Evolutionary conservation across 108 stramenopile genomes (phyloP), one percentile per base, ranked within the genome.

Genomic region (Skeletonema marinoi): DNA sequence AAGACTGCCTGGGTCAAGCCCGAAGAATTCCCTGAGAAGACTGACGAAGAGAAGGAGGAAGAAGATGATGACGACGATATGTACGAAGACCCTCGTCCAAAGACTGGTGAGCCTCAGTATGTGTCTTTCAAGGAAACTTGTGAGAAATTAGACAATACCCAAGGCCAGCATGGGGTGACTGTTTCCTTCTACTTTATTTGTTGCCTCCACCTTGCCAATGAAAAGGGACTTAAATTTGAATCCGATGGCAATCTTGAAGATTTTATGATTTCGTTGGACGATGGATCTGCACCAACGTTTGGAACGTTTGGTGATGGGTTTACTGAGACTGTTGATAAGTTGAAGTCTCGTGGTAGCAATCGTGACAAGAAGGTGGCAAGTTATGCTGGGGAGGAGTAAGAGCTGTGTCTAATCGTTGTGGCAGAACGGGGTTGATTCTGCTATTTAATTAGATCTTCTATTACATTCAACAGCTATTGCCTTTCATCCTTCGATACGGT

Each of bases 131-230:
- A 91, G 66, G 82, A 92, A 14, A 91, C 92, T 29, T 88, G 94
- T 32, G 80, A 89, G 17, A 89, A 89, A 39, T 81, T 96, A 85
- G 90, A 90, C 69, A 51, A 60, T 9, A 70, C 70, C 6, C 87
- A 96, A 78, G 83, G 86, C 48, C 96, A 98, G 74, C 50, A 78
- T 60, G 96, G 96, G 66, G 99, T 94, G 4, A 96, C 97, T 9
- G 75, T 98, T 19, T 94, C 98, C 3, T 98, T 97, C 85, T 99
- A 98, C 85, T 99, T 99, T 64, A 98, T 98, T 70, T 97, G 97
- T 69, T 78, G 98, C 41, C 79, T 99, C 21, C 99, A 99, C 74
- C 85, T 99, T 54, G 97, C 97, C 38, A 99, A 99, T 73, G 99
- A 99, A 82, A 98, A 99, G 74, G 97, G 93, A 4, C 75, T 99